A percentile compares a stretch with the other conserved stretches of the same genome.
phyloP scores from a whole-genome alignment of 768 basidiomycete species.

The Clitopilus passeckerianus region DNA sequence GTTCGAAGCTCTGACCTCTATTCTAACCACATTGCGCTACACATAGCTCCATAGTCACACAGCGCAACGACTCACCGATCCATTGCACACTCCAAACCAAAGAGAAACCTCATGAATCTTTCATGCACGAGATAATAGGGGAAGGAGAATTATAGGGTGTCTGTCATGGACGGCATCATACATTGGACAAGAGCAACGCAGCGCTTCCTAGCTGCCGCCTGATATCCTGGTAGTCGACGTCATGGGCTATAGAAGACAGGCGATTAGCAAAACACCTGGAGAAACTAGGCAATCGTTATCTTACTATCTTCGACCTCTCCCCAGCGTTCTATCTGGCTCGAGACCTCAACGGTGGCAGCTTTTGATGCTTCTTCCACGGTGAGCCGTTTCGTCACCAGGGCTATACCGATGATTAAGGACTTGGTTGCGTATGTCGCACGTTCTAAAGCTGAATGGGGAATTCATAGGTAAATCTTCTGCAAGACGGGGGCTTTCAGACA shows the following conservation, averaged over 20 bases:
- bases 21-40: neutral
- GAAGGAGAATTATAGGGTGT: neutral
- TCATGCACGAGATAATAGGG: neutral
- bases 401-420: conserved; percentile 85
- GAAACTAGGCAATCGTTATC: conserved; percentile 25
- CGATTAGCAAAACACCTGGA: conserved; percentile 5
- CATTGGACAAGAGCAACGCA: conserved; percentile 50
- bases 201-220: conserved; percentile 81
- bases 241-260: conserved; percentile 65
- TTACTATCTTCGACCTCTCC: conserved; percentile 99
- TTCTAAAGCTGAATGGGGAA: conserved; percentile 69
- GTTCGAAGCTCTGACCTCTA: neutral
- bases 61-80: neutral
- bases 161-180: conserved; percentile 2
- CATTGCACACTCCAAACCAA: neutral
- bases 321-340: conserved; percentile 95
- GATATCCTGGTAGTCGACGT: conserved; percentile 95
- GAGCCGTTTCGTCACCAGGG: conserved; percentile 71
- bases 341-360: conserved; percentile 88
- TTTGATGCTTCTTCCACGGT: conserved; percentile 80
- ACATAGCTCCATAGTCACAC: neutral
- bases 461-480: neutral
- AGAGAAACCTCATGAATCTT: neutral
- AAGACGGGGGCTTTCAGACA: conserved; percentile 1
- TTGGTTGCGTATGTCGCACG: conserved; percentile 86